Evolutionary conservation across 768 basidiomycete species (phyloP).

Genomic region (Gymnopilus junonius): DNA sequence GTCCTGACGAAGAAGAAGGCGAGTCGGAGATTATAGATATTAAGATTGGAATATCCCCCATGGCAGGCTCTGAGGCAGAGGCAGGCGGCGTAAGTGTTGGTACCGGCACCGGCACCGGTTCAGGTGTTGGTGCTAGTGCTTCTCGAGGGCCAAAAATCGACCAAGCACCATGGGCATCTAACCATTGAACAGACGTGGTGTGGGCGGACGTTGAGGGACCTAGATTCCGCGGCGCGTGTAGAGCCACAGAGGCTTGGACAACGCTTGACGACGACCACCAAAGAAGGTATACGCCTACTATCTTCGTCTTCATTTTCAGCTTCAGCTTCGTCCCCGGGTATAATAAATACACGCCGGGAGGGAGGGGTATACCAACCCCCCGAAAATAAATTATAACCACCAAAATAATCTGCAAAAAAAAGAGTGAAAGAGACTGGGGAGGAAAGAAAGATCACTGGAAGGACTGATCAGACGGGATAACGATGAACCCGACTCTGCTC

Average conservation of each 20-base stretch:
- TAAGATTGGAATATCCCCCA: conserved; percentile 12
- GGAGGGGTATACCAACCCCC: no score
- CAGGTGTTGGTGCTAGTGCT: background rate
- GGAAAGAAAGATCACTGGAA: conserved; percentile 23
- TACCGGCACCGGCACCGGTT: background rate
- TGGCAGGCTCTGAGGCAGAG: background rate
- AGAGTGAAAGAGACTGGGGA: no score
- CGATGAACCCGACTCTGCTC: conserved; percentile 52
- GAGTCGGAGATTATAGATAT: conserved; percentile 6
- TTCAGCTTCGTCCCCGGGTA: no score
- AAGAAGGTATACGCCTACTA: no score
- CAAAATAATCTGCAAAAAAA: no score
- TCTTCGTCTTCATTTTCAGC: no score
- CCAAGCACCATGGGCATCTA: background rate
- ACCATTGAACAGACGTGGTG: background rate
- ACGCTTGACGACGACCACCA: no score
- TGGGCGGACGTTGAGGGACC: background rate
- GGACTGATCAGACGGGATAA: conserved; percentile 46
- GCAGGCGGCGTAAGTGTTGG: conserved; percentile 32
- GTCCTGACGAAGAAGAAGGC: background rate
- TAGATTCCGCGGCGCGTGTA: background rate
- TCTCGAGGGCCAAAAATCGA: background rate
- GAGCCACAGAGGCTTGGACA: no score
- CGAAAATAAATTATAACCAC: no score
- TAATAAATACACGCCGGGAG: no score